These are phyloP conservation scores for Casuarina equisetifolia DNA, from an alignment of 306 rosid genomes.

Conservation along the genomic window DNA sequence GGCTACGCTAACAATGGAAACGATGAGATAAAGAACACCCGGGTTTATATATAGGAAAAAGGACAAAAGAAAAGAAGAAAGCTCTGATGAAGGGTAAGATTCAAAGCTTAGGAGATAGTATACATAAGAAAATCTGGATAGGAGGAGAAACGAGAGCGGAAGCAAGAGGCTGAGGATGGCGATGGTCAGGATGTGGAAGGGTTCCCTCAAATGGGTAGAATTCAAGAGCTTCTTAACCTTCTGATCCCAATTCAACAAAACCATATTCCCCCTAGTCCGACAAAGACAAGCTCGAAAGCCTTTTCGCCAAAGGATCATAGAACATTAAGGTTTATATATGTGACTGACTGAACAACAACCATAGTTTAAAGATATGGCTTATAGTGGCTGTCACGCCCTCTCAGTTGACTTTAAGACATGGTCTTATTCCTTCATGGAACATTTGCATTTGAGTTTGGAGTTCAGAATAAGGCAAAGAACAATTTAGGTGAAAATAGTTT, in stretches of 20 bases:
- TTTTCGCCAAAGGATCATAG: slow-evolving; percentile 32
- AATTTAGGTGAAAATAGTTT: no score
- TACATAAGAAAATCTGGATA: slow-evolving; percentile 48
- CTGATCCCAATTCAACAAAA: slow-evolving; percentile 21
- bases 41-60: slow-evolving; percentile 40
- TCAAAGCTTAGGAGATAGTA: slow-evolving; percentile 36
- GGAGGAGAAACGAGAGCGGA: slow-evolving; percentile 77
- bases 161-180: slow-evolving; percentile 63
- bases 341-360: slow-evolving; percentile 2
- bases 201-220: slow-evolving; percentile 29
- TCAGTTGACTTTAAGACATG: slow-evolving; percentile 40
- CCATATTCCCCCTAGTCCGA: slow-evolving; percentile 37
- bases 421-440: slow-evolving; percentile 6
- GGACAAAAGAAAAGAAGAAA: slow-evolving; percentile 25
- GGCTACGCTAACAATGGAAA: slow-evolving; percentile 42
- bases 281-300: slow-evolving; percentile 6
- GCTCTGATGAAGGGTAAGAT: not conserved
- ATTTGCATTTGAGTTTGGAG: not conserved
- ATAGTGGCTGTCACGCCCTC: slow-evolving; percentile 61
- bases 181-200: slow-evolving; percentile 55
- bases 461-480: not conserved
- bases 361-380: slow-evolving; percentile 20
- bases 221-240: slow-evolving; percentile 31
- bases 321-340: slow-evolving; percentile 25
- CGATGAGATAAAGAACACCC: slow-evolving; percentile 42